Evolutionary conservation across 2,329 filamentous ascomycete genomes (phyloP).

Genomic region (Colletotrichum graminicola): DNA sequence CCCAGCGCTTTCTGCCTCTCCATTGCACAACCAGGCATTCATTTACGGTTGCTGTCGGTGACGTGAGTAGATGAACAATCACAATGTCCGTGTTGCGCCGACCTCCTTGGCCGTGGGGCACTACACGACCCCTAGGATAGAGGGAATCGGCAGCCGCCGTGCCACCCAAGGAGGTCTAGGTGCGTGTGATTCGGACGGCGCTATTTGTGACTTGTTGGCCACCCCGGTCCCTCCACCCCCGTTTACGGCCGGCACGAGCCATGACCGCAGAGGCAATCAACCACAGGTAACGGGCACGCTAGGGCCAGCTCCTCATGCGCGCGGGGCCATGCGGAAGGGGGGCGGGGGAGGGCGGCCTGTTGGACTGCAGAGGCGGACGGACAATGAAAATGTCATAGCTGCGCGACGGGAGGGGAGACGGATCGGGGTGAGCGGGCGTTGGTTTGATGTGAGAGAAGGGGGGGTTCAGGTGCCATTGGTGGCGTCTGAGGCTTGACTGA

Average conservation of each 20-base stretch:
- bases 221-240: slow-evolving; percentile 17
- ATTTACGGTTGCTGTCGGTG: neutral
- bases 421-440: slow-evolving; percentile 6
- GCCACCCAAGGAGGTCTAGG: slow-evolving; percentile 34
- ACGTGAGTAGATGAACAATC: neutral
- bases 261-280: slow-evolving; percentile 16
- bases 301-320: slow-evolving; percentile 21
- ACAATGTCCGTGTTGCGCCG: too few relatives aligned
- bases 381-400: slow-evolving; percentile 6
- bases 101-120: neutral
- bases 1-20: neutral
- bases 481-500: slow-evolving; percentile 21
- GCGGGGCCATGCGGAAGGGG: slow-evolving; percentile 28
- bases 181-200: slow-evolving; percentile 41
- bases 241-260: slow-evolving; percentile 40
- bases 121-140: slow-evolving; percentile 31
- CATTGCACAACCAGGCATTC: neutral
- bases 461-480: slow-evolving; percentile 20
- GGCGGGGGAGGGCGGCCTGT: neutral
- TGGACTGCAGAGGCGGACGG: neutral
- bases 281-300: slow-evolving; percentile 28
- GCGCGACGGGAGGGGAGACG: slow-evolving; percentile 17
- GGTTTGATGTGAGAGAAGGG: slow-evolving; percentile 17
- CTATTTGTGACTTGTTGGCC: slow-evolving; percentile 40
- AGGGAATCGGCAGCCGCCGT: slow-evolving; percentile 16